Evolutionary conservation across 768 basidiomycete genomes (phyloP).

Genomic region (Leccinum subgranulosum): DNA sequence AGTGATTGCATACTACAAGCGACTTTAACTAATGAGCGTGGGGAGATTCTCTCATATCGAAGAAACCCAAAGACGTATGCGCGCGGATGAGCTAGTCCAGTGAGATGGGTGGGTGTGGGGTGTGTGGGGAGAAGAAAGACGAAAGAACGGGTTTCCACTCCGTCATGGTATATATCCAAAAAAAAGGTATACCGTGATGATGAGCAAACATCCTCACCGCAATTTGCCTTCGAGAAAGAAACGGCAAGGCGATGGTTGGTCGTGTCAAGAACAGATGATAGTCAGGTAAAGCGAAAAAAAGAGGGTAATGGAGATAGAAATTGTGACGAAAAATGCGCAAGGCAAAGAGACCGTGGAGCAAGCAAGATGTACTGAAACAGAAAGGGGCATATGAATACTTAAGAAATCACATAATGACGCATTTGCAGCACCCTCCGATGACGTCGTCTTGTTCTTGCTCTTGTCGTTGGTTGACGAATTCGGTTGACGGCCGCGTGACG

Average conservation of each 20-base stretch:
- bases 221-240: neutral
- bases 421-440: constrained; percentile 67
- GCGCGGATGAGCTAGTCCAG: constrained; percentile 12
- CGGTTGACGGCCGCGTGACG: constrained; percentile 30
- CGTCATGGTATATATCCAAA: constrained; percentile 19
- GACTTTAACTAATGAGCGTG: constrained; percentile 23
- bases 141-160: constrained; percentile 21
- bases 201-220: constrained; percentile 15
- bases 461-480: constrained; percentile 26
- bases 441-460: constrained; percentile 44
- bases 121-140: constrained; percentile 6
- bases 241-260: constrained; percentile 10
- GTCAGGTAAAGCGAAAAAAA: neutral
- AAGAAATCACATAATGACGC: constrained; percentile 72
- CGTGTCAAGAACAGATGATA: constrained; percentile 12
- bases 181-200: constrained; percentile 23
- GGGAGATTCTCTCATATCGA: constrained; percentile 3
- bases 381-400: constrained; percentile 20
- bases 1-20: constrained; percentile 26
- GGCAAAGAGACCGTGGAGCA: constrained; percentile 14
- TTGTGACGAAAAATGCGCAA: neutral
- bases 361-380: constrained; percentile 23
- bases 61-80: constrained; percentile 6
- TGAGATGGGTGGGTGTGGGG: constrained; percentile 11
- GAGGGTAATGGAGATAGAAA: neutral